Evolutionary conservation across 768 basidiomycete genomes (phyloP).

Genomic region (Phlegmacium glaucopus): DNA sequence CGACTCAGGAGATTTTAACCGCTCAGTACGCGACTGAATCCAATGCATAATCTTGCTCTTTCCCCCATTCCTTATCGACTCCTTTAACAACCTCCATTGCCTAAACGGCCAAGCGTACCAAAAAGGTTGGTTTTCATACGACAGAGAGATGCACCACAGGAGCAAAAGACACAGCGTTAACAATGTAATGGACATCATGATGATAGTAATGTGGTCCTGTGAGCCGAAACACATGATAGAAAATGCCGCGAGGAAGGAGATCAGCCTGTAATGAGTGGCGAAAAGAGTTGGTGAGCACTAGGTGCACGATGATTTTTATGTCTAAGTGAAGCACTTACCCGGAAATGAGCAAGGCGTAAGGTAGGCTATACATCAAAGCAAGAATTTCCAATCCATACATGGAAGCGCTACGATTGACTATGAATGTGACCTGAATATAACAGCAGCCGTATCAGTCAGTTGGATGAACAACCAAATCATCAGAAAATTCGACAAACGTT

Average conservation of each 20-base stretch:
- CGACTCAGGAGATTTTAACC: too few species aligned
- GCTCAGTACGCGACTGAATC: too few species aligned
- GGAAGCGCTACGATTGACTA: constrained; percentile 15
- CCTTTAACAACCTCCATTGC: too few species aligned
- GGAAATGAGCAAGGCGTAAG: constrained; percentile 58
- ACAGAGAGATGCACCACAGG: too few species aligned
- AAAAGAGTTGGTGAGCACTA: not conserved
- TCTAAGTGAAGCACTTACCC: constrained; percentile 36
- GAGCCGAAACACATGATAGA: constrained; percentile 15
- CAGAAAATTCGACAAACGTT: constrained; percentile 1
- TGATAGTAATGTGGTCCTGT: constrained; percentile 8
- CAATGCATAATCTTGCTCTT: too few species aligned
- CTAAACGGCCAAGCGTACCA: too few species aligned
- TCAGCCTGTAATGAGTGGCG: constrained; percentile 8
- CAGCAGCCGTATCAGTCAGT: not conserved
- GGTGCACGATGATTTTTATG: too few species aligned
- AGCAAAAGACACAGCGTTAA: constrained; percentile 11
- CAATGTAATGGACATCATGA: constrained; percentile 13
- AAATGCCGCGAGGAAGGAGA: constrained; percentile 22
- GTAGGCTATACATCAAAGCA: constrained; percentile 52
- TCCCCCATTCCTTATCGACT: too few species aligned
- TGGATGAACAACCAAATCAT: not conserved
- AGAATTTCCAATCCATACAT: constrained; percentile 44
- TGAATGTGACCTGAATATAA: constrained; percentile 6
- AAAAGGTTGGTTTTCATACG: too few species aligned